Percentiles rank a stretch among this genome's conserved stretches.
Evolutionary conservation across 306 rosid species (phyloP).

Genomic region (Fragaria ananassa): DNA sequence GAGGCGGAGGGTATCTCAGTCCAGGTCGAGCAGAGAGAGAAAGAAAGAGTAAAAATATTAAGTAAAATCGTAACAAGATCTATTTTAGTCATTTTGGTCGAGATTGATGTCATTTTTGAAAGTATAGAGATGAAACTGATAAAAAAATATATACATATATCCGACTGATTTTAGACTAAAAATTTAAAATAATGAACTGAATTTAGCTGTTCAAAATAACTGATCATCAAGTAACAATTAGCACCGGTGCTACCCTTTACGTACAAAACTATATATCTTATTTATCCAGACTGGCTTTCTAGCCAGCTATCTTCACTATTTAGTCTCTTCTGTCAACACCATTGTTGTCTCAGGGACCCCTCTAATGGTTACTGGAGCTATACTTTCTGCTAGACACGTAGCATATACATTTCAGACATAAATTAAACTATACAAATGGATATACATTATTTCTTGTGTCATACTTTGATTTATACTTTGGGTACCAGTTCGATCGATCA

Average conservation of each 20-base stretch:
- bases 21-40: too few species aligned
- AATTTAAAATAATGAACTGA: too few species aligned
- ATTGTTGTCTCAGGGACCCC: neutral
- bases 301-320: neutral
- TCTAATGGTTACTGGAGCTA: neutral
- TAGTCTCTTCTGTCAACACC: neutral
- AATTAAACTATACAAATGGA: neutral
- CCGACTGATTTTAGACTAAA: too few species aligned
- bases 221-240: too few species aligned
- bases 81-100: too few species aligned
- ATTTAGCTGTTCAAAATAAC: too few species aligned
- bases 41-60: too few species aligned
- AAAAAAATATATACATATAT: too few species aligned
- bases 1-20: too few species aligned
- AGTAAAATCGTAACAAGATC: too few species aligned
- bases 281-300: neutral
- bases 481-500: neutral
- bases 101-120: too few species aligned
- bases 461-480: neutral
- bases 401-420: neutral
- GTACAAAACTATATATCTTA: neutral
- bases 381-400: conserved; percentile 9
- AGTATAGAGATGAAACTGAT: too few species aligned
- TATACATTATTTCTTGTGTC: neutral
- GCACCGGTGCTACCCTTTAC: neutral